Conservation (phyloP, 805 yeast genomes). For the Jamesozyma lodderae region DNA sequence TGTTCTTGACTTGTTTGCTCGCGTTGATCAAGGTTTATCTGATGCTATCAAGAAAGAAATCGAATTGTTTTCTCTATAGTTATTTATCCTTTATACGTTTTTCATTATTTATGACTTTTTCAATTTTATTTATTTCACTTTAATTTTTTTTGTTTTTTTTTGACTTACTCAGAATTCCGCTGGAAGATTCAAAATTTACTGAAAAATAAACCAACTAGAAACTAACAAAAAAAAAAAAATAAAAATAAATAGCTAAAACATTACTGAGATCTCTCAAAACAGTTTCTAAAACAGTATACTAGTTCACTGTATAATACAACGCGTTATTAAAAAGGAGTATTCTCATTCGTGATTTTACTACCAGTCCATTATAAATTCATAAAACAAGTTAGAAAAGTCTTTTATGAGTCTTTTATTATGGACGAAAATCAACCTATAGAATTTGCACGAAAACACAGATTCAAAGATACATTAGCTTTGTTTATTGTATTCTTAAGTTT, state of each 20-base stretch:
- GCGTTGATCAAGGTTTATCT: slow-evolving; percentile 64
- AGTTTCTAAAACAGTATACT: too few relatives aligned
- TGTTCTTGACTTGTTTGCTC: slow-evolving; percentile 64
- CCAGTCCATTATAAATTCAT: too few relatives aligned
- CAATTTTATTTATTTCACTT: not conserved
- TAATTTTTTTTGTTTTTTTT: too few relatives aligned
- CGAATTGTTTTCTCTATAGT: too few relatives aligned
- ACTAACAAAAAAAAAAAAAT: not conserved
- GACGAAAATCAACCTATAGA: not conserved
- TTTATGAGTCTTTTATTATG: slow-evolving; percentile 65
- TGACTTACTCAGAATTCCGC: not conserved
- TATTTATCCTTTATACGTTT: too few relatives aligned
- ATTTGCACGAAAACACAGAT: slow-evolving; percentile 16
- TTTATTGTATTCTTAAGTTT: slow-evolving; percentile 27
- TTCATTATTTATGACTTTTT: too few relatives aligned
- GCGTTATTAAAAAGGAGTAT: too few relatives aligned
- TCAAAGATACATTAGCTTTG: slow-evolving; percentile 27
- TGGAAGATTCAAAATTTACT: not conserved
- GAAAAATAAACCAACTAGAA: not conserved
- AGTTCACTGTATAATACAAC: too few relatives aligned
- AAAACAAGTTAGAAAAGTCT: too few relatives aligned
- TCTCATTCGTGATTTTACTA: too few relatives aligned
- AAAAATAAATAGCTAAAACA: too few relatives aligned
- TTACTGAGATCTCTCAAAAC: too few relatives aligned
- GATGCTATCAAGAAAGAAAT: slow-evolving; percentile 56